Evolutionary conservation across 1,139 yeast genomes (phyloP), one percentile per base, ranked within the genome.

Genomic region (Suhomyces wounanorum): DNA sequence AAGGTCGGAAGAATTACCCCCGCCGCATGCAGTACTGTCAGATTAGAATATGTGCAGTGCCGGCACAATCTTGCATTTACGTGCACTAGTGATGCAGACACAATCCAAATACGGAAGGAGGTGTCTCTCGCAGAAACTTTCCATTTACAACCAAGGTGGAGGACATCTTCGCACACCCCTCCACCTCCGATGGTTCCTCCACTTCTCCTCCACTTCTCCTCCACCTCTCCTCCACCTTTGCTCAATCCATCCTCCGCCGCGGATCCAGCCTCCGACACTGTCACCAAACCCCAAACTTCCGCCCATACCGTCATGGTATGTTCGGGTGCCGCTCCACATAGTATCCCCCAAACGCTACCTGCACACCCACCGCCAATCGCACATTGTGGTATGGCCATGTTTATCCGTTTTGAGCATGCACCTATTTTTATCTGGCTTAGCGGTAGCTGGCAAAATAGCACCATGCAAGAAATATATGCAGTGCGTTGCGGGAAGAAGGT

Each of bases 21-120:
- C 6, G 11, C 14, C 8, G 33, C 8, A 30, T 13, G 44, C 44
- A 37, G 44, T 21, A 30, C 26, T 30, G 30, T 26, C 36, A 41
- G 44, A 41, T 41, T 28, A 17, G 36, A 11, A 3, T 3, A 8
- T 17, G 36, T 41, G 37, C 44, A 31, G 33, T 37, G 37, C 33
- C n/a, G 28, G 42, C 42, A 41, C 10, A 30, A 41, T 41, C 44
- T 41, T 30, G 36, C 44, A 31, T 41, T 28, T 41, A 41, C 44
- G 44, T 31, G 16, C 43, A 41, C 33, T 40, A 40, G 33, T 26
- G 33, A 14, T 40, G 42, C 42, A 40, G 42, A 21, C 17, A 13
- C 33, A 16, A 28, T 3, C 33, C 33, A 11, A 14, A 25, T 40
- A 9, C 23, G 42, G 42, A 17, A n/a, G 9, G 26, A 23, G 25